A percentile compares a stretch with the other conserved stretches of the same genome.
Evolutionary conservation across 1,284 basidiomycete genomes (phyloP).

Genomic region (Sporisorium sorghi): DNA sequence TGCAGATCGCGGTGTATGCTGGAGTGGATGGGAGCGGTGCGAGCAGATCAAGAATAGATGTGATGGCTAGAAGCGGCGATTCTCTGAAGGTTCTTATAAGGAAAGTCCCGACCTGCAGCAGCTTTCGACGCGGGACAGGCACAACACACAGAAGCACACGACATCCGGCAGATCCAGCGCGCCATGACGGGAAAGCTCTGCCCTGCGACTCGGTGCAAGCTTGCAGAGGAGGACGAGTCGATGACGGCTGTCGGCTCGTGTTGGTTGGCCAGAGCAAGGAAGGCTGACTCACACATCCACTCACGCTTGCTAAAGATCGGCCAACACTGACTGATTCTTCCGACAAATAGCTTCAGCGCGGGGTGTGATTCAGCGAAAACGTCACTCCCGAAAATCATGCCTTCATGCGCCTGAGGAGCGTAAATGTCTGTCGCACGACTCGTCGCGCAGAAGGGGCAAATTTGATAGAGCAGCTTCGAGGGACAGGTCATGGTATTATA

Average conservation of each 20-base stretch:
- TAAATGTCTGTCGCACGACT: neutral
- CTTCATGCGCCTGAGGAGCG: neutral
- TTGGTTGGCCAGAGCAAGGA: neutral
- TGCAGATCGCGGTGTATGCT: constrained; percentile 3
- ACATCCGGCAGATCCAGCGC: neutral
- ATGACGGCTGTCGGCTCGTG: neutral
- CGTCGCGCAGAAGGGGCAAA: neutral
- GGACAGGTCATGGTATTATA: neutral
- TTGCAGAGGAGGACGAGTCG: too few species aligned
- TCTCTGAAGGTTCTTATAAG: too few species aligned
- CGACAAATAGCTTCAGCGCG: too few species aligned
- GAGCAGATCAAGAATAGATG: too few species aligned
- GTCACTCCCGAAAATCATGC: neutral
- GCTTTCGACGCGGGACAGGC: too few species aligned
- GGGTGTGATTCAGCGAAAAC: neutral
- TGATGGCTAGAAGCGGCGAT: too few species aligned
- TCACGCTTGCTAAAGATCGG: neutral
- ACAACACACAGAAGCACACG: neutral
- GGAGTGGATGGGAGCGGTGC: neutral
- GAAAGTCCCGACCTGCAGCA: neutral
- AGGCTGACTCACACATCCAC: neutral
- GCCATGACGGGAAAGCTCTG: neutral
- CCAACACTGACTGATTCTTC: too few species aligned
- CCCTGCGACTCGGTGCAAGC: too few species aligned
- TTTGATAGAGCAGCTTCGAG: neutral